Evolutionary conservation across 2,329 filamentous ascomycete species (phyloP), one percentile per base, ranked within the genome.

Genomic region (Penicillium aurantiogriseum): DNA sequence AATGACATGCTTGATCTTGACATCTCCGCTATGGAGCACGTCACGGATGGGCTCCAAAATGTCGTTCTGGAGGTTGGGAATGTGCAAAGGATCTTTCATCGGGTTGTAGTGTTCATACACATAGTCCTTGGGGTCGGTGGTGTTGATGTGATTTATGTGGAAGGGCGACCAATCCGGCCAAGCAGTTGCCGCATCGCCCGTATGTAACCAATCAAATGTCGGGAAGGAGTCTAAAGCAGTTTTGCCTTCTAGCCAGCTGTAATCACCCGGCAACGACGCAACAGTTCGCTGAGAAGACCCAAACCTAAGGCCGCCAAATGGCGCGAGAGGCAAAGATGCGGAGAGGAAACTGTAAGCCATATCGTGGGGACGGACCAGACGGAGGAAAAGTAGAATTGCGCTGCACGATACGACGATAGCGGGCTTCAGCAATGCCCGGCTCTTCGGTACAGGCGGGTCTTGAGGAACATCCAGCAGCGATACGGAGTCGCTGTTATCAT

Each of bases 1-100:
- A 7, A 80, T 60, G 17, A 80, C 62, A 46, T 80, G 76, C 44
- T 76, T 75, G 53, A 80, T 75, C 19, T 71, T 69, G 8, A 78
- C 61, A 31, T 62, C 57, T 9, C 63, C 66, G 15, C 56, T 59
- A 5, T 61, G 42, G 11, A 69, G 29, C 9, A 61, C 56, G 9
- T 56, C 56, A 4, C 51, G 50, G 4, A 65, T 40, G 13, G 57
- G 39, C n/a, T 62, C 55, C 39, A 65, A 23, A 4, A 65, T 31
- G 10, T 61, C 48, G 5, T 64, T 56, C 6, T 59, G 46, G 1
- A 64, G 60, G 27, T 63, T 63, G 6, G 52, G 52, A 3, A 47
- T 61, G 21, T 64, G 60, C 21, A 63, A 31, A 6, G 60, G 62
- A 15, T 59, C 56, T 25, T 59, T 61, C 5, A 39, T 23, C 15